Conservation (phyloP, 176 grass and related monocot species). For the Poa annua region DNA sequence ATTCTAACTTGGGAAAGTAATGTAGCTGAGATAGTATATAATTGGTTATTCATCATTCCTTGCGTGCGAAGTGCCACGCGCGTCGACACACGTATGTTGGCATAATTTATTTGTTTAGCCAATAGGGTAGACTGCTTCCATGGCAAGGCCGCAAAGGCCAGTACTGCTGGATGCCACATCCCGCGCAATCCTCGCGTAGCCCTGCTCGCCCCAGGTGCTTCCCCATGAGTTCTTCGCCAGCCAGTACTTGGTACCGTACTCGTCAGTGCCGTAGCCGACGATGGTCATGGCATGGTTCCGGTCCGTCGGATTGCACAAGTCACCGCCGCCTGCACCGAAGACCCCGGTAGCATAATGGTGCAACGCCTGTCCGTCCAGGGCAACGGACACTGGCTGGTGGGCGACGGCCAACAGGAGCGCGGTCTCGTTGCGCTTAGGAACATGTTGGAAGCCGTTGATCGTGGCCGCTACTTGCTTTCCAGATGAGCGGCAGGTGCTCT, state of each 20-base stretch:
- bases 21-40: too few species aligned
- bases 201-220: constrained; percentile 46
- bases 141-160: constrained; percentile 56
- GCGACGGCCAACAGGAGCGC: constrained; percentile 50
- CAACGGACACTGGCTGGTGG: constrained; percentile 56
- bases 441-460: constrained; percentile 46
- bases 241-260: constrained; percentile 53
- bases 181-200: constrained; percentile 44
- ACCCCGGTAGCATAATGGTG: constrained; percentile 53
- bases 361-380: constrained; percentile 21
- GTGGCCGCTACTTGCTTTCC: not conserved
- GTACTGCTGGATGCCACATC: constrained; percentile 35
- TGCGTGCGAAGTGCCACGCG: too few species aligned
- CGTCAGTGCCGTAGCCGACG: constrained; percentile 48
- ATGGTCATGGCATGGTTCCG: constrained; percentile 49
- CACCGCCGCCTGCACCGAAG: constrained; percentile 9
- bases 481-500: constrained; percentile 6
- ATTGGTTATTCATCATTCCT: too few species aligned
- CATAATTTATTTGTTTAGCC: not conserved
- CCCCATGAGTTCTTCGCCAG: constrained; percentile 69
- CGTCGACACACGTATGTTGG: too few species aligned
- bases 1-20: too few species aligned
- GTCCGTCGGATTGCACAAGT: constrained; percentile 37
- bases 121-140: constrained; percentile 46
- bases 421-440: constrained; percentile 43